Conservation (phyloP, 2,329 filamentous ascomycete species). For the Fonsecaea pedrosoi region DNA sequence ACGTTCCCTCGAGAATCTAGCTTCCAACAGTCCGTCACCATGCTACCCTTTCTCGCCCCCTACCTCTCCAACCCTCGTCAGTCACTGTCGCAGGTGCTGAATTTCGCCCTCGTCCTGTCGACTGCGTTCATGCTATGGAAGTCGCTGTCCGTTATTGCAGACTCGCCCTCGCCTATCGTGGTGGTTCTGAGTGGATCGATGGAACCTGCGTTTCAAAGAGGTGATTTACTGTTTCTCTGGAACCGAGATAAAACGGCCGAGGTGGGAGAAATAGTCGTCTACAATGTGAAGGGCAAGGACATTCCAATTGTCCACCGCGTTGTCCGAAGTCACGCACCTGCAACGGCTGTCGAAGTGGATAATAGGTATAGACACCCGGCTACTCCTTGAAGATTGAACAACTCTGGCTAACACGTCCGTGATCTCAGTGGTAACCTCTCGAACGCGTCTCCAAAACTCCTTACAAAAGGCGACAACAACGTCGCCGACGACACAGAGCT, state of each 20-base stretch:
- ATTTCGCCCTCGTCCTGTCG: constrained; percentile 87
- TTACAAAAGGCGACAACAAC: constrained; percentile 99
- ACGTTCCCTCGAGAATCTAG: background rate
- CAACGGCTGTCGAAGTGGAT: constrained; percentile 42
- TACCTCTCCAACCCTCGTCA: constrained; percentile 74
- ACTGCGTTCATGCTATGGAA: constrained; percentile 98
- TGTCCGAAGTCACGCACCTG: constrained; percentile 69
- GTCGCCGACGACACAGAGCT: constrained; percentile 88
- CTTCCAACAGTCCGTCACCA: constrained; percentile 45
- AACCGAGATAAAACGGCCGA: constrained; percentile 67
- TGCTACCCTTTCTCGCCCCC: constrained; percentile 70
- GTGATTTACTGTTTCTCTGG: constrained; percentile 69
- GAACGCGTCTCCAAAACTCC: constrained; percentile 61
- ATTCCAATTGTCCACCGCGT: constrained; percentile 97
- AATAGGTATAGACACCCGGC: constrained; percentile 41
- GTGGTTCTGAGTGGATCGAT: constrained; percentile 71
- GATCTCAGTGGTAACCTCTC: constrained; percentile 24
- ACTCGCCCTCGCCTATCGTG: constrained; percentile 73
- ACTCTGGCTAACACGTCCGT: background rate
- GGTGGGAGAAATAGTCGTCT: constrained; percentile 76
- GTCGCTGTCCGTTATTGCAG: constrained; percentile 77
- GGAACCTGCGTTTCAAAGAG: constrained; percentile 71
- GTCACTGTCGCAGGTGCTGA: constrained; percentile 79
- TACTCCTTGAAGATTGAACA: background rate
- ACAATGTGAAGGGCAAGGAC: constrained; percentile 89